Conservation (phyloP, 129 eudicot species). For the Deinandra increscens region DNA sequence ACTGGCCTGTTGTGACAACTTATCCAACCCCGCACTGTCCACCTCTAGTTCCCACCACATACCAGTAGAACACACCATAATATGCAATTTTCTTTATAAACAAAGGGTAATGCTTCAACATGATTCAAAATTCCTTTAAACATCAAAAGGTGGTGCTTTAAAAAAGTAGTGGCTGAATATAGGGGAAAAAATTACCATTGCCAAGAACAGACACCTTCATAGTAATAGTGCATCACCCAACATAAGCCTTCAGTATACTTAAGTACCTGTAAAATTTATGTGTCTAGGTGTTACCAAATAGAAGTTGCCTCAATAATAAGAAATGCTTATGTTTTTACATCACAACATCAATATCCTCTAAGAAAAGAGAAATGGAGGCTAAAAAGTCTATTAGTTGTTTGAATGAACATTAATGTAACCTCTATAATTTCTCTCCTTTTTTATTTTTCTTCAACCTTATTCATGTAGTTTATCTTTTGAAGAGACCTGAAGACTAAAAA, state of each 20-base stretch:
- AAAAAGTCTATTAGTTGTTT: background rate
- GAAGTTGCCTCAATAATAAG: background rate
- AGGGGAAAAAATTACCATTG: constrained; percentile 52
- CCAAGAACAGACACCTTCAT: constrained; percentile 99
- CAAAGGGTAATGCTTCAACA: constrained; percentile 11
- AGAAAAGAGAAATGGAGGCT: background rate
- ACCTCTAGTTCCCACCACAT: constrained; percentile 10
- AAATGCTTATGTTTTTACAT: background rate
- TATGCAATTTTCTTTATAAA: background rate
- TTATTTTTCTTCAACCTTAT: background rate
- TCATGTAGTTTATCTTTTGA: background rate
- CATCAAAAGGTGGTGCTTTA: background rate
- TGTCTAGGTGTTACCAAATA: background rate
- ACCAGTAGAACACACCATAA: background rate
- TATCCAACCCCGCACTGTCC: background rate
- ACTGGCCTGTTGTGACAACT: background rate
- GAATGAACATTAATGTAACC: background rate
- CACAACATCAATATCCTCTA: background rate
- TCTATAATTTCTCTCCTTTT: background rate
- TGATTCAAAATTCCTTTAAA: constrained; percentile 15
- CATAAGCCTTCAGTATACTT: constrained; percentile 91
- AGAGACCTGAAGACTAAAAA: constrained; percentile 12
- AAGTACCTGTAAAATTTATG: constrained; percentile 58
- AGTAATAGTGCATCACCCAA: constrained; percentile 99
- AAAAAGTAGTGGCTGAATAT: constrained; percentile 5